Conservation (phyloP, 768 basidiomycete genomes). For the Mycena amicta region DNA sequence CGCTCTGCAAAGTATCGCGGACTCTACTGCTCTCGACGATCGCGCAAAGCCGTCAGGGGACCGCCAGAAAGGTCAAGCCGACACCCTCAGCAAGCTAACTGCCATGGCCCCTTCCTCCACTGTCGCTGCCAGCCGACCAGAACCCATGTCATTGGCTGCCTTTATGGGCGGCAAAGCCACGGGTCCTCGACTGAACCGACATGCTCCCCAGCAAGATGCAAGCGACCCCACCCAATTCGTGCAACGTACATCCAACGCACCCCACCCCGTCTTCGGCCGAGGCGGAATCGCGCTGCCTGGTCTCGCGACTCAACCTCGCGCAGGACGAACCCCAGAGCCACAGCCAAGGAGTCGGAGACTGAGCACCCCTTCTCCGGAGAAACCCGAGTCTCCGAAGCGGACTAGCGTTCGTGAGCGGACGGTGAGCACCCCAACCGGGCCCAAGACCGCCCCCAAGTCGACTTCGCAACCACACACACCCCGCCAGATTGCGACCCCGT, state of each 20-base stretch:
- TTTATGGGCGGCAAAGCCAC: slow-evolving; percentile 81
- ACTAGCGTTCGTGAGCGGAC: slow-evolving; percentile 50
- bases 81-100: slow-evolving; percentile 49
- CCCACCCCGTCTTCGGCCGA: slow-evolving; percentile 78
- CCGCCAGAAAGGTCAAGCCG: slow-evolving; percentile 45
- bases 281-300: slow-evolving; percentile 80
- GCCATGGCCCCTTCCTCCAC: slow-evolving; percentile 1
- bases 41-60: slow-evolving; percentile 26
- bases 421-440: slow-evolving; percentile 46
- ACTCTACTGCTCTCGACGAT: slow-evolving; percentile 16
- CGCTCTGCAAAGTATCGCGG: slow-evolving; percentile 26
- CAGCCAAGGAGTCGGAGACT: slow-evolving; percentile 26
- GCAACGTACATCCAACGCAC: slow-evolving; percentile 54
- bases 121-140: slow-evolving; percentile 32
- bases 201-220: slow-evolving; percentile 70
- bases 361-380: slow-evolving; percentile 42
- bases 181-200: slow-evolving; percentile 73
- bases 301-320: slow-evolving; percentile 39
- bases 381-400: slow-evolving; percentile 43
- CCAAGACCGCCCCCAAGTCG: slow-evolving; percentile 7
- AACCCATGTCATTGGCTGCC: slow-evolving; percentile 72
- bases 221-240: slow-evolving; percentile 68
- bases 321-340: slow-evolving; percentile 20
- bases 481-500: slow-evolving; percentile 37
- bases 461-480: slow-evolving; percentile 28